phyloP scores from a whole-genome alignment of 768 basidiomycete genomes.

The Collybia sp. region DNA sequence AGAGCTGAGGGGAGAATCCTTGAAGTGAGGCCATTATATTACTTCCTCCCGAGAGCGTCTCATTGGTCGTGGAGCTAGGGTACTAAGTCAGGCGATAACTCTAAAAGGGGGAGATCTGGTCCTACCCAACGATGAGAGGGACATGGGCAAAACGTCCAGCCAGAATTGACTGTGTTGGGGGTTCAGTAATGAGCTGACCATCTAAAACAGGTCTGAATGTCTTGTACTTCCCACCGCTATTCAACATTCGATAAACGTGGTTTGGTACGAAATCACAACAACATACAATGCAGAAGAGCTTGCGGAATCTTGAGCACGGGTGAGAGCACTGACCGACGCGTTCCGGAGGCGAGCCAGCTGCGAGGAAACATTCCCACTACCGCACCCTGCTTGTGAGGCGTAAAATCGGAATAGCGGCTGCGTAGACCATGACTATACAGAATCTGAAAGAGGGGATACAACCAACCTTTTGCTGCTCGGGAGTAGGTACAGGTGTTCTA shows the following conservation, averaged over 20 bases:
- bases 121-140: conserved; percentile 56
- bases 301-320: conserved; percentile 50
- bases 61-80: conserved; percentile 51
- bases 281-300: conserved; percentile 36
- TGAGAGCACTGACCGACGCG: conserved; percentile 45
- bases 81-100: background rate
- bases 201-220: conserved; percentile 53
- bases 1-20: conserved; percentile 40
- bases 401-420: conserved; percentile 53
- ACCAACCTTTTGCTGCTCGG: conserved; percentile 49
- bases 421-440: background rate
- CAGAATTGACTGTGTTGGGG: conserved; percentile 42
- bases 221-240: conserved; percentile 37
- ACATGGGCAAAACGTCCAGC: conserved; percentile 43
- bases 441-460: background rate
- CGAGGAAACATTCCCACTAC: conserved; percentile 22
- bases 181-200: conserved; percentile 43
- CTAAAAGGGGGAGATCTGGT: background rate
- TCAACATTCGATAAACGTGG: conserved; percentile 10
- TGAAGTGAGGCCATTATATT: conserved; percentile 32
- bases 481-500: conserved; percentile 43
- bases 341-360: conserved; percentile 44
- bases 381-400: conserved; percentile 46
- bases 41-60: conserved; percentile 42
- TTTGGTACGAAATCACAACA: background rate